Evolutionary conservation across 768 basidiomycete genomes (phyloP).

Genomic region (Mycena sanguinolenta): DNA sequence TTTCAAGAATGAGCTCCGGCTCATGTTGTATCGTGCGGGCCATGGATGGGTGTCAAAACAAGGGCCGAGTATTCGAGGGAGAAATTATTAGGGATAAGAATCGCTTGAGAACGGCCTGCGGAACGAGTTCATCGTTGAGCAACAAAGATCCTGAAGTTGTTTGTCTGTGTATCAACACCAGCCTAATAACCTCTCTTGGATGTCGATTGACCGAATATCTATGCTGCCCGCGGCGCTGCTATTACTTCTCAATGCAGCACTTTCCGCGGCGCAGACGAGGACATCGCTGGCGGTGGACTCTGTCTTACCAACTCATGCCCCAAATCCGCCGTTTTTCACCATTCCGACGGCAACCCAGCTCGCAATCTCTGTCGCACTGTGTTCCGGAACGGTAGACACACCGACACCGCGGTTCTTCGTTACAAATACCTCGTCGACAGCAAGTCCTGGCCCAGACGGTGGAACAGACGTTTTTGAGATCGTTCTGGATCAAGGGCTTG

Average conservation of each 20-base stretch:
- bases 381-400: slow-evolving; percentile 46
- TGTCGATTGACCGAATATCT: slow-evolving; percentile 32
- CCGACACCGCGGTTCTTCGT: slow-evolving; percentile 69
- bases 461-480: slow-evolving; percentile 64
- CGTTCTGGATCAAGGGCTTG: slow-evolving; percentile 59
- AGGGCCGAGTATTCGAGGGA: too few species aligned
- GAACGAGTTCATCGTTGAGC: too few species aligned
- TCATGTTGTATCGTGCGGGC: too few species aligned
- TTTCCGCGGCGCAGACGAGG: slow-evolving; percentile 49
- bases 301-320: slow-evolving; percentile 46
- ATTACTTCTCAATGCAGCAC: slow-evolving; percentile 47
- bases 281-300: slow-evolving; percentile 47
- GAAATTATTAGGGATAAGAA: too few species aligned
- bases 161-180: background rate
- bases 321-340: slow-evolving; percentile 53
- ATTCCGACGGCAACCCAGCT: slow-evolving; percentile 56
- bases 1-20: too few species aligned
- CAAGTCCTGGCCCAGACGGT: slow-evolving; percentile 53
- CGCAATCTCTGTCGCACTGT: slow-evolving; percentile 65
- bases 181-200: background rate
- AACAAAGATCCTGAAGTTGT: too few species aligned
- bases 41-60: too few species aligned
- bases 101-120: too few species aligned
- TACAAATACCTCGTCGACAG: slow-evolving; percentile 59
- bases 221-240: slow-evolving; percentile 55